Evolutionary conservation across 2,329 filamentous ascomycete genomes (phyloP), one percentile per base, ranked within the genome.

Genomic region (Cercospora zeae-maydis): DNA sequence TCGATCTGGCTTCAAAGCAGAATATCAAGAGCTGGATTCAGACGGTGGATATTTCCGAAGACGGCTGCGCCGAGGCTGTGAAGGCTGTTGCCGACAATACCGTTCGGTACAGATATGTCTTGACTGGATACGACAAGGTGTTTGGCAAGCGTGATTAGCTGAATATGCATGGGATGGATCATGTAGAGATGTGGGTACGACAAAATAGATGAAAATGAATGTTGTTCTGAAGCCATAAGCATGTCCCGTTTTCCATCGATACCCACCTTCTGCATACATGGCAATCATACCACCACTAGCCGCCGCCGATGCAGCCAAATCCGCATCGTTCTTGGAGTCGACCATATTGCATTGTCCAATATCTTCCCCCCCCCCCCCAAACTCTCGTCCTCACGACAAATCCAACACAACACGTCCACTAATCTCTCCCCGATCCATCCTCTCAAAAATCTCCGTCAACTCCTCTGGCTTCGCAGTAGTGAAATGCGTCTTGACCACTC

Each of bases 41-140:
- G 74, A 83, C 88, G 71, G 85, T 96, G 52, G 85, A 88, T 56
- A 90, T 96, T 73, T 86, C 84, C 66, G 88, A 86, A 72, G 81
- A 86, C 67, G 88, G 86, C 0, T 87, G 88, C 72, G 86, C 86
- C 75, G 82, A 91, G 78, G 89, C 86, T 0, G 84, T 91, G 16
- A 82, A 87, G 74, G 82, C 87, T 67, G 84, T 93, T 56, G 75
- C 76, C 63, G 85, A 88, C 72, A 85, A 85, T 66, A 89, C 89
- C 69, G 87, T 92, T 13, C 82, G 83, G 34, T 93, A 91, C 74
- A 82, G 90, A 42, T 88, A 91, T 71, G 90, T 88, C 0, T 75
- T 93, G 71, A 86, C 84, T 11, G 84, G 84, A 9, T 90, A 83
- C 69, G 85, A 90, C 69, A 86, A 88, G 79, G 84, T 79, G 0